Base-by-base conservation (phyloP, 2,329 filamentous ascomycete species). In the Balansia obtecta region DNA sequence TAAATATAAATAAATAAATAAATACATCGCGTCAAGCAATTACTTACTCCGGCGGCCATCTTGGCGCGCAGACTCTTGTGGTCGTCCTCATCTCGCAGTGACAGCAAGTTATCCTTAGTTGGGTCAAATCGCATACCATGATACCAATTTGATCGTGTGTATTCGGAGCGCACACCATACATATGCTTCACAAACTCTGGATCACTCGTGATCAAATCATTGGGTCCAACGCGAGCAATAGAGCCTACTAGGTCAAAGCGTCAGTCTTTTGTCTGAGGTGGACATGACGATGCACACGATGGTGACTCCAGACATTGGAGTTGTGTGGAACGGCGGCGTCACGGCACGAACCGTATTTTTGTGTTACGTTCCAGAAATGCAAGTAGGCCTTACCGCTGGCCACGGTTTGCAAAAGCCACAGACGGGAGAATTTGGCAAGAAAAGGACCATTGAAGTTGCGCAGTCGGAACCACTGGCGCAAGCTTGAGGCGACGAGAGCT, bases 41-140 rank as follows among this genome's bases (percentile, higher is more conserved):
- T 11, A 57, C 61, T 53, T 57, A 63, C 61, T 20, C 73, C 76
- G 2, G 71, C 62, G 15, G 71, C 69, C 66, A 79, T 70, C 56
- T 76, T 74, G 46, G 66, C 65, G n/a, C 68, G 65, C 47, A 71
- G 57, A 48, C 60, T 56, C 13, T 59, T 65, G 54, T 79, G 76
- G 32, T 65, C 62, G 16, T 62, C 63, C 50, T 72, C 71, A 55
- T 79, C 68, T 22, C 67, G 65, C 27, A 71, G 67, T 3, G 71
- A 73, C 52, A 79, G 70, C 11, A 75, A 65, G 55, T 72, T 76
- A 58, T 78, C 70, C 12, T 66, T 64, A 43, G 70, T 65, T 0
- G 73, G 71, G 53, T 79, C 71, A 52, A 80, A 63, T 16, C 70
- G 68, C 51, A 77, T 64, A 2, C 67, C 70, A 50, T 71, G 67